Base-by-base conservation (phyloP, 1,284 basidiomycete genomes). In the Amylostereum chailletii region DNA sequence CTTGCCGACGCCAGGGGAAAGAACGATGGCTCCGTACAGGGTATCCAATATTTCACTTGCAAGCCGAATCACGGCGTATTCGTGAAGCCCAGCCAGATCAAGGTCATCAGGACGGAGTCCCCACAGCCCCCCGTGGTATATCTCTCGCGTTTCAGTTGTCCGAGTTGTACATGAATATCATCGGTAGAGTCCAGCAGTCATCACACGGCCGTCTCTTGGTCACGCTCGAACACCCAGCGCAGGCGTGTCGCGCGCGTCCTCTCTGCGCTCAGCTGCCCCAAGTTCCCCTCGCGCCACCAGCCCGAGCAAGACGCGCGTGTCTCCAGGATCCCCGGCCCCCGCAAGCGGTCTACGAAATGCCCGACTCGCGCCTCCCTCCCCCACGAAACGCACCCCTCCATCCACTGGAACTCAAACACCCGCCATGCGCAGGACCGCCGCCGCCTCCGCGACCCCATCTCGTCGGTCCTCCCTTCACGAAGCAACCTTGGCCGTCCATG, bases 11-110 rank as follows among this genome's bases (percentile, higher is more conserved):
- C 77, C 3, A 86, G 82, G 42, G 96, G 96, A 38, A 98, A 98
- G 83, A 99, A 99, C 71, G 89, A 99, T 60, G 96, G 96, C 1
- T 79, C 82, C 1, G 90, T 99, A 1, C 76, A 86, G 45, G 94
- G 89, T 31, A 73, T 85, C 51, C 60, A 69, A 5, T 99, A 99
- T 71, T 99, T 99, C 66, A 75, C 74, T 11, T 95, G 92, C 69
- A 75, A 78, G 57, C 72, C 77, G 47, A 74, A 75, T 36, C 73
- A 90, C 65, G 96, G 96, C 42, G 87, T 98, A 39, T 99, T 99
- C 65, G 87, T 98, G 3, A 76, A 93, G 27, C 83, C 89, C 0
- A 88, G 86, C 62, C 91, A 94, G 65, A 89, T 98, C 52, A 90
- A 82, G 60, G 62, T 81, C 2, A 63, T 83, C 26, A 65, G 75